Evolutionary conservation across 2,329 filamentous ascomycete genomes (phyloP).

Genomic region (Verticillium klebahnii): DNA sequence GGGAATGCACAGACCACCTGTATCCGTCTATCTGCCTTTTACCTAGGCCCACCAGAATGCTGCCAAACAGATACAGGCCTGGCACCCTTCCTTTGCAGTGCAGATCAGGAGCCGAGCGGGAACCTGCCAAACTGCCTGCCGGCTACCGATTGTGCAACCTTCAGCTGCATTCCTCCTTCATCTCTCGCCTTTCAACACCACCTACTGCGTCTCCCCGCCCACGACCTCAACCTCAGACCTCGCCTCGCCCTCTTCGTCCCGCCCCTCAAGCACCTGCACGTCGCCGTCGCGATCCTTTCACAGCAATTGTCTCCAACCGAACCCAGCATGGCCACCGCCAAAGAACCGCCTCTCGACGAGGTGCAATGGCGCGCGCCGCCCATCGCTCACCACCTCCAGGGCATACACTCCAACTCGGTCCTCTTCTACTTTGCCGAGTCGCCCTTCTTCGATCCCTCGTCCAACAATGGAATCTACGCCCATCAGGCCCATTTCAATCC

Average conservation of each 20-base stretch:
- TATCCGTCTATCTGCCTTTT: no score
- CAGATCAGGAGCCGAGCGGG: no score
- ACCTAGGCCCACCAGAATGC: no score
- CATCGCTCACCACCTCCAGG: conserved; percentile 44
- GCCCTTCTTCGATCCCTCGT: conserved; percentile 63
- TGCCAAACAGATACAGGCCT: no score
- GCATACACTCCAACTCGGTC: conserved; percentile 60
- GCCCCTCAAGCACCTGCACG: background rate
- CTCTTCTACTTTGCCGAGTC: conserved; percentile 65
- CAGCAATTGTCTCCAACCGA: background rate
- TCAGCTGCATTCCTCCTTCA: background rate
- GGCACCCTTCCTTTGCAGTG: no score
- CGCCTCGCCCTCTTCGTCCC: background rate
- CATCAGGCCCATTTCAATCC: conserved; percentile 59
- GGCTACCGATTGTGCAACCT: no score
- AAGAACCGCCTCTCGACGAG: conserved; percentile 57
- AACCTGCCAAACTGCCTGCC: no score
- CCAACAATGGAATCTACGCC: conserved; percentile 61
- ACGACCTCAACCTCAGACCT: conserved; percentile 1
- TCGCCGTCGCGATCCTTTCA: background rate
- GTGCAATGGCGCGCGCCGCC: conserved; percentile 59
- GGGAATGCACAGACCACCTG: background rate
- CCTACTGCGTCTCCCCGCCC: background rate
- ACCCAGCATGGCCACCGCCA: conserved; percentile 35
- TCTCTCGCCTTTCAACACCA: background rate